phyloP scores from a whole-genome alignment of 2,329 filamentous ascomycete species.

The Zopfia rhizophila region DNA sequence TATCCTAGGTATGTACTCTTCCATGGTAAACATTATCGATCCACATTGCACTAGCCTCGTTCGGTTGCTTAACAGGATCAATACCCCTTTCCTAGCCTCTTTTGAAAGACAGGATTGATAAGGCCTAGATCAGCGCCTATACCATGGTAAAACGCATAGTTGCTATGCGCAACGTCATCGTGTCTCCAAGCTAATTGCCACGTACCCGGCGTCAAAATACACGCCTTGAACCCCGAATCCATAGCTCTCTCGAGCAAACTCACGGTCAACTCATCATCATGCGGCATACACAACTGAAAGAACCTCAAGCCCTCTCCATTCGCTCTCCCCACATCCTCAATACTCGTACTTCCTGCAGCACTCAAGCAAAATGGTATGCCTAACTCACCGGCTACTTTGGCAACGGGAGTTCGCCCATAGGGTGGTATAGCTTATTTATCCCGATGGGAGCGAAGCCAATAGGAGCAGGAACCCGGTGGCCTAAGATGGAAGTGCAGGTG shows the following conservation, averaged over 20 bases:
- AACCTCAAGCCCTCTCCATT: slow-evolving; percentile 65
- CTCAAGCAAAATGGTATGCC: slow-evolving; percentile 69
- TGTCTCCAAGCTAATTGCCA: slow-evolving; percentile 72
- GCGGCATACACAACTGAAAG: slow-evolving; percentile 72
- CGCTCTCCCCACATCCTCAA: slow-evolving; percentile 67
- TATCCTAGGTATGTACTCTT: slow-evolving; percentile 71
- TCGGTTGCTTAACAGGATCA: slow-evolving; percentile 62
- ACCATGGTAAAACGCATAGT: slow-evolving; percentile 72
- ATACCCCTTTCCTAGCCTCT: slow-evolving; percentile 64
- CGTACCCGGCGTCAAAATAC: slow-evolving; percentile 71
- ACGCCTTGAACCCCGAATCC: slow-evolving; percentile 65
- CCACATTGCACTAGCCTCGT: slow-evolving; percentile 68
- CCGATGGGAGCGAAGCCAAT: slow-evolving; percentile 73
- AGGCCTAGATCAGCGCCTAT: slow-evolving; percentile 69
- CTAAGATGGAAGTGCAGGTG: slow-evolving; percentile 68
- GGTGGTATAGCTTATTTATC: slow-evolving; percentile 73
- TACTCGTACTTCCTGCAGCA: slow-evolving; percentile 65
- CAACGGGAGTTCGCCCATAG: slow-evolving; percentile 68
- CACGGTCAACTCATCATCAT: slow-evolving; percentile 69
- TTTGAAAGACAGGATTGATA: slow-evolving; percentile 68
- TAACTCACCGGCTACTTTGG: slow-evolving; percentile 68
- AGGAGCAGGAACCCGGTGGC: slow-evolving; percentile 67
- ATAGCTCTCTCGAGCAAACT: slow-evolving; percentile 67
- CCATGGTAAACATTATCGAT: slow-evolving; percentile 75
- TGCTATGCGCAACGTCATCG: slow-evolving; percentile 65